Evolutionary conservation across 441 rosid species (phyloP).

Genomic region (Iberis amara): DNA sequence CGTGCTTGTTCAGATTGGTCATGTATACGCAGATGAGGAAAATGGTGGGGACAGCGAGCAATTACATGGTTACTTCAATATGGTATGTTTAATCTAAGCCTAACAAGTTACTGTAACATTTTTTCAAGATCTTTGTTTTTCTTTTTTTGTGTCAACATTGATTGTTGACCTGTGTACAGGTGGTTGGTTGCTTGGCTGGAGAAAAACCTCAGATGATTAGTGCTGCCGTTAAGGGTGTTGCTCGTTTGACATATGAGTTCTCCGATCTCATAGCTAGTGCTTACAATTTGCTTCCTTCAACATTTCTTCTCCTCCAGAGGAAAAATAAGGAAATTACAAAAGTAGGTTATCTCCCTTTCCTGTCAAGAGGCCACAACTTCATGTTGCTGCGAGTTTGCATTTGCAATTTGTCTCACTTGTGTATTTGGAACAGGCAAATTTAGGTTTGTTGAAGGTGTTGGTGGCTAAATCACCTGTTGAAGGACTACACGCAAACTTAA

Average conservation of each 20-base stretch:
- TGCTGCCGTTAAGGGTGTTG: constrained; percentile 92
- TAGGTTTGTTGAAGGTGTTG: constrained; percentile 83
- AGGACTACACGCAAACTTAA: constrained; percentile 64
- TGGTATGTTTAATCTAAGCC: constrained; percentile 41
- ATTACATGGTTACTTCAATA: constrained; percentile 63
- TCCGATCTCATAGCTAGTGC: constrained; percentile 80
- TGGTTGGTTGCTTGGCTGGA: constrained; percentile 92
- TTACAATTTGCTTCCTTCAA: constrained; percentile 72
- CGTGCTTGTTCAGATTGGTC: constrained; percentile 86
- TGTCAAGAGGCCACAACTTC: background rate
- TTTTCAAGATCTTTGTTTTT: constrained; percentile 9
- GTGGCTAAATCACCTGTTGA: constrained; percentile 88
- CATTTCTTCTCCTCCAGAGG: constrained; percentile 77
- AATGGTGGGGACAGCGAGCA: constrained; percentile 72
- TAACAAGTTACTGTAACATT: constrained; percentile 16
- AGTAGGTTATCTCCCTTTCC: constrained; percentile 38
- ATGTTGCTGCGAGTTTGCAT: constrained; percentile 16
- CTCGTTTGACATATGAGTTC: constrained; percentile 90
- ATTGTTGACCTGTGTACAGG: constrained; percentile 35
- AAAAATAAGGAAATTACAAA: constrained; percentile 84
- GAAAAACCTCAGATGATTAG: constrained; percentile 95
- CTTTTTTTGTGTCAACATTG: constrained; percentile 4
- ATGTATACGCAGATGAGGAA: constrained; percentile 82
- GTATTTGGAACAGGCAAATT: constrained; percentile 59
- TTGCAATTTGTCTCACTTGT: background rate